These are phyloP conservation scores for Septoria linicola DNA, from an alignment of 2,329 filamentous ascomycete species.

Conservation along the genomic window DNA sequence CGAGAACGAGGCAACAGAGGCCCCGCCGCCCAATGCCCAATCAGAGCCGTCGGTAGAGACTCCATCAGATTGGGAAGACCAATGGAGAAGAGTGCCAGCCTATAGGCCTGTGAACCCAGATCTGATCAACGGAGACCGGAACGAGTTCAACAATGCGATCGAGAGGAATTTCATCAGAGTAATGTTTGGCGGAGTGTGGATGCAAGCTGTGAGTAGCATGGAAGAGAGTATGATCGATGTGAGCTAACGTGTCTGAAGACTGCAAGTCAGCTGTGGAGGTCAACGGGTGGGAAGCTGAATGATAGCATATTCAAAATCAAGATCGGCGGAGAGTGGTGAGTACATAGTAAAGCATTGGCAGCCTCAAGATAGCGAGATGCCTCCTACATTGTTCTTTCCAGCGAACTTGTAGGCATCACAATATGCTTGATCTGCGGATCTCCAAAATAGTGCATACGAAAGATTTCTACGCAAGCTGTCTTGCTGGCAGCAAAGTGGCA, in stretches of 20 bases:
- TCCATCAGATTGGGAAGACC: slow-evolving; percentile 48
- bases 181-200: slow-evolving; percentile 51
- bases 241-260: slow-evolving; percentile 34
- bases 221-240: not conserved
- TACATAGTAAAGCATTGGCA: not conserved
- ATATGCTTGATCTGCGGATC: too few species aligned
- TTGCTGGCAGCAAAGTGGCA: slow-evolving; percentile 38
- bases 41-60: slow-evolving; percentile 25
- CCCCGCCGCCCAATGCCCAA: slow-evolving; percentile 36
- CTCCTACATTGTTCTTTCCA: not conserved
- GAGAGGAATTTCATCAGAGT: slow-evolving; percentile 51
- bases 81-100: slow-evolving; percentile 50
- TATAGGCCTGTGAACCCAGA: slow-evolving; percentile 49
- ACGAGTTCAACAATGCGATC: slow-evolving; percentile 45
- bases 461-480: slow-evolving; percentile 4
- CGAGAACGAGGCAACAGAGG: slow-evolving; percentile 30
- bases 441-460: too few species aligned
- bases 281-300: slow-evolving; percentile 51
- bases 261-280: slow-evolving; percentile 50
- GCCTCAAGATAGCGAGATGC: not conserved
- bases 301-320: slow-evolving; percentile 52
- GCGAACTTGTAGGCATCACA: too few species aligned
- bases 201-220: slow-evolving; percentile 46
- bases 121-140: slow-evolving; percentile 40
- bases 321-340: slow-evolving; percentile 52